Evolutionary conservation across 805 yeast genomes (phyloP), one percentile per base, ranked within the genome.

Genomic region (Geotrichum ghanense): DNA sequence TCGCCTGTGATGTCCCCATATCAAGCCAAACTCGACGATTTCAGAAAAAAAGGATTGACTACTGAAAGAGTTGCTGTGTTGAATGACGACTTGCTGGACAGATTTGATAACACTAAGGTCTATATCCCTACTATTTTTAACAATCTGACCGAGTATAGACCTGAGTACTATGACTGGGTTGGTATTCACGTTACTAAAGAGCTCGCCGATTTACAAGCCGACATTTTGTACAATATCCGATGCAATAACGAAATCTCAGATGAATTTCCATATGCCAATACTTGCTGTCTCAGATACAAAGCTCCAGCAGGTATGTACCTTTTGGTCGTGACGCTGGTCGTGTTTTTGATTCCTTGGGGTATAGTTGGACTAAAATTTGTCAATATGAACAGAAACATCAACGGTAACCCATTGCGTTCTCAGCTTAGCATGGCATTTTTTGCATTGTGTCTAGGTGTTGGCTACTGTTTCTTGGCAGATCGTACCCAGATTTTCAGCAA

Each of bases 401-500:
- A 48, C 16, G 43, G 27, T 22, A 43, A 41, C 21, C 42, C 52
- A n/a, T n/a, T 47, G 54, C 51, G 3, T 26, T 9, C 22, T 19
- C 23, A 39, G 24, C 42, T 39, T 4, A 10, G 25, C 6, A 16
- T n/a, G 5, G 22, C 42, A 12, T 5, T 23, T 19, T 51, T 54
- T 19, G 49, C 50, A 20, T 44, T 54, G 23, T 42, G 44, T 24
- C 27, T 43, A 12, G 44, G 49, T 5, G 22, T 54, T 20, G 47
- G 56, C 1, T 54, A 54, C 45, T 54, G 50, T 12, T 54, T 47
- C 40, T 34, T 54, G 39, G 51, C 53, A 20, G 58, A 54, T 22
- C 49, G 58, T 19, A 49, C 58, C 12, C 45, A 51, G n/a, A 34
- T 52, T 9, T 54, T 54, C 20, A 45, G 44, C 46, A 54, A 54